Percentiles rank a stretch among this genome's conserved stretches.
phyloP scores from a whole-genome alignment of 495 filamentous ascomycete genomes.

The Lichina pygmaea region DNA sequence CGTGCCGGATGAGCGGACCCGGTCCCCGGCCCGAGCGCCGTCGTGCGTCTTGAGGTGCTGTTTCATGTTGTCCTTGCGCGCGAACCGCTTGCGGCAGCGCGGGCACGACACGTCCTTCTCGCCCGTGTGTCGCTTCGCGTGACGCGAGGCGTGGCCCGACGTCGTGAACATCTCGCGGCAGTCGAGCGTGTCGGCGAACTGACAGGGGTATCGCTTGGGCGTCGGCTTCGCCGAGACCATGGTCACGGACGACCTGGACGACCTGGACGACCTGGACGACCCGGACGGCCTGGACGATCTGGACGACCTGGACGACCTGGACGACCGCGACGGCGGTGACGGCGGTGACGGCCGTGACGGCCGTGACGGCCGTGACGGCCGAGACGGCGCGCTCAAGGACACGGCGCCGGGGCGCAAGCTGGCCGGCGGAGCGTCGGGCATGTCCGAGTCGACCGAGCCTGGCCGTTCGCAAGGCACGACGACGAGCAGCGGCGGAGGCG shows the following conservation, averaged over 20 bases:
- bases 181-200: neutral
- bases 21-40: neutral
- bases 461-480: too few species aligned
- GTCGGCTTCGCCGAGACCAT: neutral
- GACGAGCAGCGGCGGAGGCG: too few species aligned
- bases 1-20: neutral
- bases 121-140: slow-evolving; percentile 89
- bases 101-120: slow-evolving; percentile 82
- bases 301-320: neutral
- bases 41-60: slow-evolving; percentile 75
- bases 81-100: slow-evolving; percentile 82
- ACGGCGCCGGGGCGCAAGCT: too few species aligned
- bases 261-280: neutral
- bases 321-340: neutral
- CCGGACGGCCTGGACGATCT: neutral
- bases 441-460: too few species aligned
- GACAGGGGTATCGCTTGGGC: neutral
- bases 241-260: neutral
- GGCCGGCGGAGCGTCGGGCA: too few species aligned
- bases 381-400: neutral
- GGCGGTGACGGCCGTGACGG: neutral
- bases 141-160: slow-evolving; percentile 83
- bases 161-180: slow-evolving; percentile 47
- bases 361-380: too few species aligned
- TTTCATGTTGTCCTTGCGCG: slow-evolving; percentile 95